These are phyloP conservation scores for Backusella psychrophila DNA, from an alignment of 192 early-diverging fungal genomes.

Conservation along the genomic window DNA sequence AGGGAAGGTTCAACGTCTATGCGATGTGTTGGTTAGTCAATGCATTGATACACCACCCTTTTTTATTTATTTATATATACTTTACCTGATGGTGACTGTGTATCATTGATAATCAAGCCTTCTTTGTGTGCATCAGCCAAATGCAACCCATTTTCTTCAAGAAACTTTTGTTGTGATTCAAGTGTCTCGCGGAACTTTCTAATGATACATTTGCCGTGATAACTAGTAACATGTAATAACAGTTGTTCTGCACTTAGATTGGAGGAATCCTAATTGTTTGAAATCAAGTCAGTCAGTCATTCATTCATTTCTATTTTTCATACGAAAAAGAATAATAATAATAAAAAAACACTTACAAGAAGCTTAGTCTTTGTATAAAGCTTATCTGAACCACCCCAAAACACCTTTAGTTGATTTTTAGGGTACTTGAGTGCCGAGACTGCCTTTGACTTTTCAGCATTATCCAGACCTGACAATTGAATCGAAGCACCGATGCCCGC, in stretches of 20 bases:
- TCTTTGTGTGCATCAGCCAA: slow-evolving; percentile 23
- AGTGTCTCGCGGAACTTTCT: slow-evolving; percentile 43
- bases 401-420: slow-evolving; percentile 39
- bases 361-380: slow-evolving; percentile 14
- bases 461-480: slow-evolving; percentile 17
- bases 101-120: background rate
- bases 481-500: slow-evolving; percentile 35
- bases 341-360: slow-evolving; percentile 5
- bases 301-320: background rate
- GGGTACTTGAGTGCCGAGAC: slow-evolving; percentile 42
- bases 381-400: slow-evolving; percentile 32
- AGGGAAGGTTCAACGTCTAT: slow-evolving; percentile 16
- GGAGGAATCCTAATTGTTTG: slow-evolving; percentile 33
- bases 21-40: background rate
- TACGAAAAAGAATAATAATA: background rate
- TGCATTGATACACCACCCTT: background rate
- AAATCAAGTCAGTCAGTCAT: background rate
- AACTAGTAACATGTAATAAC: slow-evolving; percentile 42
- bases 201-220: slow-evolving; percentile 42
- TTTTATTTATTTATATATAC: slow-evolving; percentile 15
- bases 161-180: slow-evolving; percentile 32
- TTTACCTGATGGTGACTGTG: slow-evolving; percentile 15
- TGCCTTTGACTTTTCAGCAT: slow-evolving; percentile 27
- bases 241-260: slow-evolving; percentile 42
- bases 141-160: slow-evolving; percentile 30